Conservation (phyloP, 768 basidiomycete genomes). For the Fomitopsis pulvina region DNA sequence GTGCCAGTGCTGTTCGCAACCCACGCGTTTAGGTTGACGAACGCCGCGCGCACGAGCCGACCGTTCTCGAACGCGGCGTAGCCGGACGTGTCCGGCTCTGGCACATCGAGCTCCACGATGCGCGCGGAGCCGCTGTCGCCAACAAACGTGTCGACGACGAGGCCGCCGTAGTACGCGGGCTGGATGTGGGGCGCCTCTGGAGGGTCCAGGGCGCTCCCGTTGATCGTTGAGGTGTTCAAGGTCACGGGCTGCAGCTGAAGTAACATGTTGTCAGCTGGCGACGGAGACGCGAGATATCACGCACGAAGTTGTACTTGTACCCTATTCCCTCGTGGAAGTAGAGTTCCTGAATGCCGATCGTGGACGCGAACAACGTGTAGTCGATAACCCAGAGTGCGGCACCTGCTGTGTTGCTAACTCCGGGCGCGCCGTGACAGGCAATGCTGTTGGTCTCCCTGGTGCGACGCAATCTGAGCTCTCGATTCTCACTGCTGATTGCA, state of each 20-base stretch:
- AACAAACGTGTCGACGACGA: constrained; percentile 54
- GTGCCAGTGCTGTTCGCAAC: constrained; percentile 27
- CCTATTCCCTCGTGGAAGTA: constrained; percentile 67
- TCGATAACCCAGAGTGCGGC: constrained; percentile 65
- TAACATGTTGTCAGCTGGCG: neutral
- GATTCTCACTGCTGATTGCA: constrained; percentile 30
- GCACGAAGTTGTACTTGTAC: constrained; percentile 63
- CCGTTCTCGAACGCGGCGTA: constrained; percentile 54
- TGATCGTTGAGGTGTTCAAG: constrained; percentile 49
- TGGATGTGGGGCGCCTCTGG: constrained; percentile 57
- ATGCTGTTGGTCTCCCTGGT: constrained; percentile 28
- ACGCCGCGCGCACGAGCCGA: constrained; percentile 39
- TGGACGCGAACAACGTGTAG: constrained; percentile 53
- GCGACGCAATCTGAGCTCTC: neutral
- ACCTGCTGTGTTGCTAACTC: constrained; percentile 65
- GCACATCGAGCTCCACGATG: constrained; percentile 42
- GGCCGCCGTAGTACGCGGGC: constrained; percentile 58
- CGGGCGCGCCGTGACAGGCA: constrained; percentile 37
- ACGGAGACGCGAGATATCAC: neutral
- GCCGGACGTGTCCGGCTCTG: constrained; percentile 43
- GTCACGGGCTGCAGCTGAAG: constrained; percentile 56
- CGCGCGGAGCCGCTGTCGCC: constrained; percentile 36
- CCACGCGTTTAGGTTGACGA: constrained; percentile 55
- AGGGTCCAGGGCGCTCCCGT: constrained; percentile 42
- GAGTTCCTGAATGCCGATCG: constrained; percentile 45